phyloP scores from a whole-genome alignment of 495 filamentous ascomycete species.

The Aspergillus asperescens region DNA sequence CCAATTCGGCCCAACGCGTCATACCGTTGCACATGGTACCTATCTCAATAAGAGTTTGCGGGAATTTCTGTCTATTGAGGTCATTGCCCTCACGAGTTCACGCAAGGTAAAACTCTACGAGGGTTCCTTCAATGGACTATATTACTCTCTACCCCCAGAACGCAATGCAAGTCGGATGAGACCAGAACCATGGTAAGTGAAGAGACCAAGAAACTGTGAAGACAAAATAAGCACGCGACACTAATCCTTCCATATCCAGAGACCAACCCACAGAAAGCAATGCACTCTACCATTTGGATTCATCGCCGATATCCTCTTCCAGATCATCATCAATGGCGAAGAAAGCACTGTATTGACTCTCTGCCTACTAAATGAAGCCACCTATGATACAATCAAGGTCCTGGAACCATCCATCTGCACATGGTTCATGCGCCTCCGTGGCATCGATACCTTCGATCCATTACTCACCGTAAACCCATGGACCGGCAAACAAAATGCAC shows the following conservation, averaged over 20 bases:
- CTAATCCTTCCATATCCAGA: slow-evolving; percentile 6
- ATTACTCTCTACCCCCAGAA: slow-evolving; percentile 3
- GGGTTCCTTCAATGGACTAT: slow-evolving; percentile 6
- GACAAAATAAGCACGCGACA: slow-evolving; percentile 4
- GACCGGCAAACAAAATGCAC: slow-evolving; percentile 17
- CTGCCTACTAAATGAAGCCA: slow-evolving; percentile 25
- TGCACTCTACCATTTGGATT: slow-evolving; percentile 18
- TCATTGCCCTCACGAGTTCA: slow-evolving; percentile 3
- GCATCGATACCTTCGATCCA: slow-evolving; percentile 20
- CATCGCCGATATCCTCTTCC: slow-evolving; percentile 29
- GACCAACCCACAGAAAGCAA: slow-evolving; percentile 11
- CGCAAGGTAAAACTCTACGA: neutral
- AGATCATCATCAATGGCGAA: slow-evolving; percentile 28
- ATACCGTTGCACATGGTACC: slow-evolving; percentile 19
- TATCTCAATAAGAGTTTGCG: slow-evolving; percentile 6
- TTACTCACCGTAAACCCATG: slow-evolving; percentile 22
- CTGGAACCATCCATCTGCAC: slow-evolving; percentile 26
- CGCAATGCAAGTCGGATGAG: slow-evolving; percentile 8
- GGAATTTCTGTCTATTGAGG: slow-evolving; percentile 6
- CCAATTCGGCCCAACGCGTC: slow-evolving; percentile 21
- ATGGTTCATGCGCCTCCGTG: slow-evolving; percentile 25
- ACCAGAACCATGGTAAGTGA: slow-evolving; percentile 10
- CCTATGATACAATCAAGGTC: slow-evolving; percentile 24
- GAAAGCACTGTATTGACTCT: slow-evolving; percentile 17
- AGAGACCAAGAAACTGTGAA: neutral